phyloP scores from a whole-genome alignment of 1,284 basidiomycete species.

The Acaromyces ingoldii region DNA sequence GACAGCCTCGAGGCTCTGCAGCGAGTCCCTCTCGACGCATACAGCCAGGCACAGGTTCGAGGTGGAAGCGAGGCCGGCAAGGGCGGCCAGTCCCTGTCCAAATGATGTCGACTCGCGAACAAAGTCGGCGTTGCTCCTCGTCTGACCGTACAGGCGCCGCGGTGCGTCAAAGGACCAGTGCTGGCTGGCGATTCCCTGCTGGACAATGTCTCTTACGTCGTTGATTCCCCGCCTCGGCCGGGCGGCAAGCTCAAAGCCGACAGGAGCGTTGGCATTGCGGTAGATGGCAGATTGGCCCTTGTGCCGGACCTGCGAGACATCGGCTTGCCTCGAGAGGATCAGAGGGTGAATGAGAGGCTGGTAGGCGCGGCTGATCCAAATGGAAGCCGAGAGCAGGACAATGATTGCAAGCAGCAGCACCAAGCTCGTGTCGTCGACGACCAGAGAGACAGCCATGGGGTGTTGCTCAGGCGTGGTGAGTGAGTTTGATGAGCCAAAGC shows the following conservation, averaged over 20 bases:
- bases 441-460: slow-evolving; percentile 34
- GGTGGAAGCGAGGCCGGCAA: background rate
- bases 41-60: slow-evolving; percentile 15
- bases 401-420: slow-evolving; percentile 32
- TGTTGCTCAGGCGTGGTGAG: no score
- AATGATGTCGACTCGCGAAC: slow-evolving; percentile 26
- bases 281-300: slow-evolving; percentile 42
- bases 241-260: slow-evolving; percentile 43
- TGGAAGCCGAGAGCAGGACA: slow-evolving; percentile 20
- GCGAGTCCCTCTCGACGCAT: slow-evolving; percentile 17
- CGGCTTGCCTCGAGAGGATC: slow-evolving; percentile 44
- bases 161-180: background rate
- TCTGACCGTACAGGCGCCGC: slow-evolving; percentile 21
- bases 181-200: background rate
- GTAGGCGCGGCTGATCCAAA: slow-evolving; percentile 31
- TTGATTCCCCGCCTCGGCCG: slow-evolving; percentile 29
- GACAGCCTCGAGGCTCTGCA: slow-evolving; percentile 22
- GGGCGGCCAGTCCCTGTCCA: slow-evolving; percentile 22
- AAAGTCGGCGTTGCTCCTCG: slow-evolving; percentile 23
- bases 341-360: slow-evolving; percentile 47
- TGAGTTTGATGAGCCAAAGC: no score
- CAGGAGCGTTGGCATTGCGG: slow-evolving; percentile 46
- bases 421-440: slow-evolving; percentile 43
- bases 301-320: slow-evolving; percentile 37
- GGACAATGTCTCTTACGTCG: slow-evolving; percentile 17